Evolutionary conservation across 257 asterid species (phyloP), one percentile per base, ranked within the genome.

Genomic region (Mentha longifolia): DNA sequence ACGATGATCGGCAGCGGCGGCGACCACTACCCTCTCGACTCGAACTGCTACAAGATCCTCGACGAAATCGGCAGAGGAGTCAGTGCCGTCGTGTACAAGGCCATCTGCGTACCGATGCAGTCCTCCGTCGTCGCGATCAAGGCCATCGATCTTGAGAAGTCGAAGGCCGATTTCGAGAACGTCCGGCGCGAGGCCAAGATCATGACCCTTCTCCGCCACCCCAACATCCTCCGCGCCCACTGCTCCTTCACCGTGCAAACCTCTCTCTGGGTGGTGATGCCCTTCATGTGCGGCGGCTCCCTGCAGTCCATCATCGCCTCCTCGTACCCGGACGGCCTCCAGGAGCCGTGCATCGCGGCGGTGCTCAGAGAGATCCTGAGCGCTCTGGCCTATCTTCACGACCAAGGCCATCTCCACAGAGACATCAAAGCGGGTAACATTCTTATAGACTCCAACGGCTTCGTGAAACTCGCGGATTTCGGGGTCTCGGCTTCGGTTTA

Each of bases 231-330:
- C 76, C 74, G 74, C 35, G 96, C 96, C 35, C 95, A 92, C 66
- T 90, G 98, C 62, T 85, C 92, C 57, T 92, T 92, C 86, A 83
- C 91, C 0, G 97, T 89, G 1, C 79, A 79, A 28, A 79, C 72
- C 75, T 79, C 66, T 25, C 94, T 92, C 4, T 92, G 98, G 98
- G 96, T 92, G 50, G 89, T 92, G 42, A 92, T 92, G 97, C 97
- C 97, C 1, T 89, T 89, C 88, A 88, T 92, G 94, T 90, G 96
- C 2, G 85, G 86, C 2, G 96, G 96, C 28, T 89, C 98, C 19
- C 25, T 92, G 0, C 96, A 89, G 70, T 92, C 98, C 14, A 89
- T 92, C 56, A 88, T 92, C 14, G 67, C 88, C 7, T 78, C 98
- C 0, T 60, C 89, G 2, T 86, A 80, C 49, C 89, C 94, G 1